Evolutionary conservation across 768 basidiomycete species (phyloP).

Genomic region (Filobasidium wieringae): DNA sequence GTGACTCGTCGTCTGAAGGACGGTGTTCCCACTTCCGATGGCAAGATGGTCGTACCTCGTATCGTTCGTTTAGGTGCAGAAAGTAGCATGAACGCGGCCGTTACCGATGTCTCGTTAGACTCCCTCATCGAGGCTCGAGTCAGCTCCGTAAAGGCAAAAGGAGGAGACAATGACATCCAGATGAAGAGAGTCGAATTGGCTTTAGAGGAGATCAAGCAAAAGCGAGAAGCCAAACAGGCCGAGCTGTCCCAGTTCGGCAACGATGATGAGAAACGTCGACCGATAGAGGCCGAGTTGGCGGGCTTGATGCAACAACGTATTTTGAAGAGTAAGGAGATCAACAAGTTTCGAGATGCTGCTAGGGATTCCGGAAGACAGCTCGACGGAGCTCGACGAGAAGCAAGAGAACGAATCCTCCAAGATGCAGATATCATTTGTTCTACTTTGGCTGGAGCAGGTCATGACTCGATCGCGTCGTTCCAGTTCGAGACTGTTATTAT

Average conservation of each 20-base stretch:
- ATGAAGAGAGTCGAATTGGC: constrained; percentile 56
- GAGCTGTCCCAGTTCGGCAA: constrained; percentile 52
- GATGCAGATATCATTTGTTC: constrained; percentile 89
- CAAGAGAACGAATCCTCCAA: constrained; percentile 60
- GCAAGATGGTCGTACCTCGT: constrained; percentile 50
- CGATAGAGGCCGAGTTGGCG: constrained; percentile 62
- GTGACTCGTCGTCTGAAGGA: constrained; percentile 76
- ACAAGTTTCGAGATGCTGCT: constrained; percentile 68
- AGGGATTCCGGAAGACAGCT: constrained; percentile 67
- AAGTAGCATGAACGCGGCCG: constrained; percentile 59
- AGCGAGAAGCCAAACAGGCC: constrained; percentile 50
- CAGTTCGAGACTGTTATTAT: constrained; percentile 95
- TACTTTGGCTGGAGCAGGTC: constrained; percentile 85
- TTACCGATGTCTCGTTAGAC: constrained; percentile 78
- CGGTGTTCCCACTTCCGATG: constrained; percentile 53
- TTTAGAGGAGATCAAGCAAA: constrained; percentile 55
- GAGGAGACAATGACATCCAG: constrained; percentile 40
- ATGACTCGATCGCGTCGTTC: constrained; percentile 63
- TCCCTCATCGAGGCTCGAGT: constrained; percentile 60
- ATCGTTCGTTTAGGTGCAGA: constrained; percentile 84
- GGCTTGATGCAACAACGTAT: constrained; percentile 56
- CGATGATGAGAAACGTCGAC: constrained; percentile 47
- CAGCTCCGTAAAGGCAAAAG: constrained; percentile 27
- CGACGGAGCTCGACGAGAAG: constrained; percentile 65
- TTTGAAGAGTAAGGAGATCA: constrained; percentile 55